Conservation (phyloP, 331 rosid genomes). For the Acacia concinna region DNA sequence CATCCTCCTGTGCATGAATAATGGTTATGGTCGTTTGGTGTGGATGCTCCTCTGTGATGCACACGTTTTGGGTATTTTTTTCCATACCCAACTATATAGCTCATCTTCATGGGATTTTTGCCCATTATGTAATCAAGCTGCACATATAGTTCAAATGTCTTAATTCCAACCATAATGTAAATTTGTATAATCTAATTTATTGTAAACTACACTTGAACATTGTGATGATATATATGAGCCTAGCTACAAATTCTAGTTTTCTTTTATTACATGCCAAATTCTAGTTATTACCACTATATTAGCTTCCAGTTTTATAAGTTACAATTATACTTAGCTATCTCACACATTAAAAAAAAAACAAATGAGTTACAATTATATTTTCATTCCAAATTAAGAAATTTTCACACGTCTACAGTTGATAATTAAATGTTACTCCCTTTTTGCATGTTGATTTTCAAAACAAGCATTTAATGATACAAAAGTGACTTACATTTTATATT, state of each 20-base stretch:
- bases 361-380: too few relatives aligned
- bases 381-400: too few relatives aligned
- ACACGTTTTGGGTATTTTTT: conserved; percentile 49
- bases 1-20: conserved; percentile 56
- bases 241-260: not conserved
- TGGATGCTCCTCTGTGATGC: conserved; percentile 69
- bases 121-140: conserved; percentile 65
- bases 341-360: too few relatives aligned
- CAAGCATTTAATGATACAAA: too few relatives aligned
- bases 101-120: conserved; percentile 64
- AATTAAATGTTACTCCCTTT: too few relatives aligned
- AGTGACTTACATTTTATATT: too few relatives aligned
- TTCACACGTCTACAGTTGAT: too few relatives aligned
- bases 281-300: too few relatives aligned
- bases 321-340: too few relatives aligned
- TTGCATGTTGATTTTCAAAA: too few relatives aligned
- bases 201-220: not conserved
- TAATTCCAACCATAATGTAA: not conserved
- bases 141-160: not conserved
- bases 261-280: too few relatives aligned
- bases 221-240: not conserved
- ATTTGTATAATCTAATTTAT: not conserved
- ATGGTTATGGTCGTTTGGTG: conserved; percentile 43
- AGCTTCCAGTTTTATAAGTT: too few relatives aligned
- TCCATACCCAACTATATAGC: conserved; percentile 68